Evolutionary conservation across 257 asterid genomes (phyloP), one percentile per base, ranked within the genome.

Genomic region (Nicotiana sylvestris): DNA sequence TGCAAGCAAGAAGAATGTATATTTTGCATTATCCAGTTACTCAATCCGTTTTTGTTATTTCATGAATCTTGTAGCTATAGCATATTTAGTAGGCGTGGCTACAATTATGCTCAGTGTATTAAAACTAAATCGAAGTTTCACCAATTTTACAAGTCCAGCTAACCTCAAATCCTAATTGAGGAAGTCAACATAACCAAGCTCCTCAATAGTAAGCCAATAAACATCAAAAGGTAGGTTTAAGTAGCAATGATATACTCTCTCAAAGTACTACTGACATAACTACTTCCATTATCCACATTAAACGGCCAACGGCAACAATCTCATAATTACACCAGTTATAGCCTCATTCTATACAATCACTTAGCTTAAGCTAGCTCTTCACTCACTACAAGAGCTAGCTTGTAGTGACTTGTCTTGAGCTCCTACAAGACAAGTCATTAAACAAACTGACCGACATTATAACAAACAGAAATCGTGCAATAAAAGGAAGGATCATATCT

Each of bases 401-500:
- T 21, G 21, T 21, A 21, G 21, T 21, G 21, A 21, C 21, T 21
- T 21, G 21, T 21, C 21, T 21, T 21, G 60, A 72, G 33, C 21
- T 72, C 8, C 25, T 25, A 72, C 60, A 21, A 46, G n/a, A 25
- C 61, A 62, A 21, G 33, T 27, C 33, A 27, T 62, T 62, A 27
- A 60, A 25, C 68, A 49, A 72, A 46, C 60, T 46, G 1, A 12
- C 39, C 2, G 25, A 29, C 80, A 27, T 27, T 6, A 49, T 6
- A 51, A 74, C 80, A 74, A 51, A 7, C 80, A 74, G 43, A 74
- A 51, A 51, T 62, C 62, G 80, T 7, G 43, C 62, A 74, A 49
- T 21, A 43, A 21, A 11, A 70, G 13, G 78, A 70, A 43, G n/a
- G 58, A n/a, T 49, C 6, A 2, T 70, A 21, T 74, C 43, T 0